Percentiles rank a stretch among this genome's conserved stretches.
phyloP scores from a whole-genome alignment of 768 basidiomycete species.

The Chalciporus pseudorubinellus region DNA sequence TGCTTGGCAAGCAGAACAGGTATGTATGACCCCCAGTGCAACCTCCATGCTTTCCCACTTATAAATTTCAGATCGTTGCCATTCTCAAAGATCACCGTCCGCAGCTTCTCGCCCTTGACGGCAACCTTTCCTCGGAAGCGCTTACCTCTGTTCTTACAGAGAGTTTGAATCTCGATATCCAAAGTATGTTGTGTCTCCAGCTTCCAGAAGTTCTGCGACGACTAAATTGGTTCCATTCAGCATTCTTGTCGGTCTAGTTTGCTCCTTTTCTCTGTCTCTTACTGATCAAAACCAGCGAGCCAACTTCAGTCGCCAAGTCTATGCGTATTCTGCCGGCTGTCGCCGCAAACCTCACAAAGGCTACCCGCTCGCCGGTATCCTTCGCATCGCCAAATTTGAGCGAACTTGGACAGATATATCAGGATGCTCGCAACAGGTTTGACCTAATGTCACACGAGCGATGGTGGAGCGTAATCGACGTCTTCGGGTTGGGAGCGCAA shows the following conservation, averaged over 20 bases:
- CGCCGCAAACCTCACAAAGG: constrained; percentile 35
- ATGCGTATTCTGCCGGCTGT: constrained; percentile 65
- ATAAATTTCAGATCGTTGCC: constrained; percentile 44
- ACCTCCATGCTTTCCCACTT: background rate
- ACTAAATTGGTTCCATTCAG: constrained; percentile 36
- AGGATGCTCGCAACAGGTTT: constrained; percentile 43
- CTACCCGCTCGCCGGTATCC: constrained; percentile 48
- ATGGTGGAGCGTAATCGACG: constrained; percentile 69
- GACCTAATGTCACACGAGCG: constrained; percentile 49
- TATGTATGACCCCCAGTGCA: constrained; percentile 21
- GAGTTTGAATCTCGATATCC: constrained; percentile 46
- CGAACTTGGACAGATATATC: constrained; percentile 67
- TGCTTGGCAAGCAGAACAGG: constrained; percentile 44
- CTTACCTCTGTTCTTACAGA: constrained; percentile 52
- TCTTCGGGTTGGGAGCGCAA: constrained; percentile 59
- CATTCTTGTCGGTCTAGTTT: constrained; percentile 63
- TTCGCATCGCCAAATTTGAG: constrained; percentile 83
- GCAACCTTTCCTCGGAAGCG: constrained; percentile 59
- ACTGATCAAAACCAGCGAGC: constrained; percentile 59
- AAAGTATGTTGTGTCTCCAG: constrained; percentile 43
- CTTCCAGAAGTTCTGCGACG: background rate
- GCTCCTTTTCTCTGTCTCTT: background rate
- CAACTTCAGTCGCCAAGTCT: constrained; percentile 87
- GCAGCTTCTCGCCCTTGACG: constrained; percentile 68
- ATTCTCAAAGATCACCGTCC: constrained; percentile 52